These are phyloP conservation scores for Ceratobasidium sp. DNA, from an alignment of 1,284 basidiomycete species.

Conservation along the genomic window DNA sequence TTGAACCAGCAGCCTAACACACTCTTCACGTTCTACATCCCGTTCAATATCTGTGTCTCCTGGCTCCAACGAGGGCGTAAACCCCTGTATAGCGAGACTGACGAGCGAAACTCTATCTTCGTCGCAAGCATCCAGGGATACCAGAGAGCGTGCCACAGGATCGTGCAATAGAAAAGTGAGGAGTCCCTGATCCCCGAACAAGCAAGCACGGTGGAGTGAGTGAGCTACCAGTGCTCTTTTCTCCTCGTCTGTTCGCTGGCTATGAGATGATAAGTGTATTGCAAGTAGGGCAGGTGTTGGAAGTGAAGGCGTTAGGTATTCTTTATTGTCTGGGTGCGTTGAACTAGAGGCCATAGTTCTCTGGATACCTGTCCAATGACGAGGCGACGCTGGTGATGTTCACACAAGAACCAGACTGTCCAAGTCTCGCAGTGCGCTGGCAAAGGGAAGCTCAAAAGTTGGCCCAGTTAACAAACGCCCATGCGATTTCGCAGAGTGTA, in stretches of 20 bases:
- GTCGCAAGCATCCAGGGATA: slow-evolving; percentile 76
- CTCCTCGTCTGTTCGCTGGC: slow-evolving; percentile 72
- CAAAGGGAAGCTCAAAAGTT: slow-evolving; percentile 1
- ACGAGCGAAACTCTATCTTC: slow-evolving; percentile 85
- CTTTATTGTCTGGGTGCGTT: slow-evolving; percentile 67
- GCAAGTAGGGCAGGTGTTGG: slow-evolving; percentile 72
- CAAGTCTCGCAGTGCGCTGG: slow-evolving; percentile 2
- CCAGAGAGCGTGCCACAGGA: slow-evolving; percentile 71
- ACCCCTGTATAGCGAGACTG: slow-evolving; percentile 82
- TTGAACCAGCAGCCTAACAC: slow-evolving; percentile 79
- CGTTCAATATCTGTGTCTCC: slow-evolving; percentile 77
- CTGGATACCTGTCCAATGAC: background rate
- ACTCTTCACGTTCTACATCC: slow-evolving; percentile 88
- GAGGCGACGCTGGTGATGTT: background rate
- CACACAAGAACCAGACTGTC: background rate
- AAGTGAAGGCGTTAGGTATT: slow-evolving; percentile 71
- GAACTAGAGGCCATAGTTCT: slow-evolving; percentile 30
- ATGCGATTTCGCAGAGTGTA: background rate
- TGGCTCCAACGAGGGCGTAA: slow-evolving; percentile 52
- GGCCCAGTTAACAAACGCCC: background rate
- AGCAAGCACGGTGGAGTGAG: slow-evolving; percentile 74
- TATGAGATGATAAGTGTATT: slow-evolving; percentile 69
- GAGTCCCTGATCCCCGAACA: slow-evolving; percentile 76
- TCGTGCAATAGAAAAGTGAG: slow-evolving; percentile 77
- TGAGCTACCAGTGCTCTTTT: slow-evolving; percentile 74